Conservation (phyloP, 2,329 filamentous ascomycete genomes). For the Calonectria pseudoreteaudii region DNA sequence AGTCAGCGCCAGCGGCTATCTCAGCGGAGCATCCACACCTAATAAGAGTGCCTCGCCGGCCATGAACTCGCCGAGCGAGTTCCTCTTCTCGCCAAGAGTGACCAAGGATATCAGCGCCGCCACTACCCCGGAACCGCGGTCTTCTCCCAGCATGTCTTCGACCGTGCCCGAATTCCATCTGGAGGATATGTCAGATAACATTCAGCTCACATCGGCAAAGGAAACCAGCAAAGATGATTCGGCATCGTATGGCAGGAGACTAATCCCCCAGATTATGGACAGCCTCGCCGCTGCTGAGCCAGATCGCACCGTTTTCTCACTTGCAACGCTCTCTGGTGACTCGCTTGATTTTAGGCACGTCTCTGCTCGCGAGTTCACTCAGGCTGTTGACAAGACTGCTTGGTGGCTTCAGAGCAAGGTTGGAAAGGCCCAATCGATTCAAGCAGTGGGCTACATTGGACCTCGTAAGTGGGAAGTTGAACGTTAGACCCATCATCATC, state of each 20-base stretch:
- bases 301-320: slow-evolving; percentile 40
- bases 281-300: slow-evolving; percentile 41
- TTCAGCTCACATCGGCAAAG: too few species aligned
- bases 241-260: slow-evolving; percentile 32
- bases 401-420: slow-evolving; percentile 45
- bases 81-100: not conserved
- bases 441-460: slow-evolving; percentile 46
- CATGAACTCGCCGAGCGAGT: not conserved
- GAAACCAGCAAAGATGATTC: not conserved
- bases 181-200: not conserved
- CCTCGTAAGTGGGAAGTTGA: slow-evolving; percentile 42
- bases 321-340: slow-evolving; percentile 28
- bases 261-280: slow-evolving; percentile 47
- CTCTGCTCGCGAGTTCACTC: slow-evolving; percentile 39
- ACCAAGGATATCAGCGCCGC: not conserved
- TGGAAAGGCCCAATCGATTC: slow-evolving; percentile 28
- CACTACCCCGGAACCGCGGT: not conserved
- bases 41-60: not conserved
- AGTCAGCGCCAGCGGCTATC: slow-evolving; percentile 6
- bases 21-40: slow-evolving; percentile 11
- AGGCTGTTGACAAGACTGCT: slow-evolving; percentile 45
- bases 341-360: slow-evolving; percentile 36
- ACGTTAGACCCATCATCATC: too few species aligned
- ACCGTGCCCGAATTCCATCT: not conserved
- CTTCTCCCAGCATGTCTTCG: not conserved